These are phyloP conservation scores for Spirogloea muscicola DNA, from an alignment of 139 green algal genomes.

Conservation along the genomic window DNA sequence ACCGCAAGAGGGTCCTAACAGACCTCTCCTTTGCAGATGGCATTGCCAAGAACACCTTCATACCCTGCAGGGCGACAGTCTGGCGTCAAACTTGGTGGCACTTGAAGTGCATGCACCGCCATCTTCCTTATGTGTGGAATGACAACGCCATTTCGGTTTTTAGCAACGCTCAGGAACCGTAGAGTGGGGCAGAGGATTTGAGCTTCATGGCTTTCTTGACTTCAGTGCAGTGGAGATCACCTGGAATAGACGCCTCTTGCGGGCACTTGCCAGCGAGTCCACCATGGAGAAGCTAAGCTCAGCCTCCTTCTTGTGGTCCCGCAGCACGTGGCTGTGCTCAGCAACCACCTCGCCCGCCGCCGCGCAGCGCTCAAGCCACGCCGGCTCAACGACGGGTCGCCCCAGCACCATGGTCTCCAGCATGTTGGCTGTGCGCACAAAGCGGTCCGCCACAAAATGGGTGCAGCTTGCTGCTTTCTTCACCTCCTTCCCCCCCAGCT, in stretches of 20 bases:
- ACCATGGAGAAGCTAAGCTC: slow-evolving; percentile 22
- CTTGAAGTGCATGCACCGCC: no score
- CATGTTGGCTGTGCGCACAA: slow-evolving; percentile 30
- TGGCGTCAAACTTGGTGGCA: no score
- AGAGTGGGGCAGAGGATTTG: background rate
- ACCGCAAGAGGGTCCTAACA: no score
- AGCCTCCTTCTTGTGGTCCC: slow-evolving; percentile 18
- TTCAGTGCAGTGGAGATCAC: background rate
- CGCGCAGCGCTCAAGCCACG: slow-evolving; percentile 17
- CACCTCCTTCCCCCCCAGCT: background rate
- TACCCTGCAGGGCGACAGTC: no score
- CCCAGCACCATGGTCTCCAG: slow-evolving; percentile 16
- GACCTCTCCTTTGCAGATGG: no score
- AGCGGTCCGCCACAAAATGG: slow-evolving; percentile 12
- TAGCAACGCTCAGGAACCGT: background rate
- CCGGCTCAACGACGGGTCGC: slow-evolving; percentile 10
- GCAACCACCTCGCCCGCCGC: background rate
- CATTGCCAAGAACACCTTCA: no score
- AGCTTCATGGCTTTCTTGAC: background rate
- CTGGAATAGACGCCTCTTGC: slow-evolving; percentile 1
- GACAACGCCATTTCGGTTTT: background rate
- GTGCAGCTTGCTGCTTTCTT: slow-evolving; percentile 9
- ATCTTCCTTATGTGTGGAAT: background rate
- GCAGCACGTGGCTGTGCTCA: background rate
- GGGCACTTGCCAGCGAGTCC: background rate